Evolutionary conservation across 768 basidiomycete species (phyloP), one percentile per base, ranked within the genome.

Genomic region (Suillus weaverae): DNA sequence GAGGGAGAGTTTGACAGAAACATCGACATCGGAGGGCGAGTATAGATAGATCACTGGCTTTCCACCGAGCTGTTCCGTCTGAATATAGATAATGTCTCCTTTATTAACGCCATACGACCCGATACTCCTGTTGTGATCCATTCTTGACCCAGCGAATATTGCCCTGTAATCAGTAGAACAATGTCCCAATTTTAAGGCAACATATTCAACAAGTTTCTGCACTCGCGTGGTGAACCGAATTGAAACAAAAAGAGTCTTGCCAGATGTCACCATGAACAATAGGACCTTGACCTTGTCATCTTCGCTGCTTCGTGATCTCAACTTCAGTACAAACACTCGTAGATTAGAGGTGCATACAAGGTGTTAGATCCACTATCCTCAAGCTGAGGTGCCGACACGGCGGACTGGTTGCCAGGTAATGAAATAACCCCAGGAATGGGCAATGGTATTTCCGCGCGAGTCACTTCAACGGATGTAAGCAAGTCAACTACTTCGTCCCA

Each of bases 31-130:
- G n/a, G 61, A 22, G 20, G 46, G 61, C 9, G 61, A 62, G 35
- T 55, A 48, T 35, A 62, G n/a, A 46, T 62, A 62, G 16, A 62
- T 53, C 10, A 62, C 50, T 18, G 61, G 61, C 44, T 62, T 62
- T 36, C 61, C 33, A 22, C 44, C 30, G 6, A 33, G 9, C 33
- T 35, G 33, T 11, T 13, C n/a, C 7, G 9, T 2, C 48, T 4
- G 1, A 38, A 43, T 2, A 26, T 5, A 1, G 22, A 38, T 22
- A 4, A 5, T 11, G 7, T 39, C 61, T 10, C 39, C 32, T 30
- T 43, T 7, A 10, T 5, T 9, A n/a, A 46, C 14, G 5, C 14
- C 5, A 11, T 30, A 36, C 18, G 46, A 44, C 22, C 6, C 6
- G 10, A 43, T 33, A 62, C 48, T 51, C 1, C 3, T 30, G 22